Evolutionary conservation across 2,329 filamentous ascomycete genomes (phyloP).

Genomic region (Pseudogymnoascus destructans): DNA sequence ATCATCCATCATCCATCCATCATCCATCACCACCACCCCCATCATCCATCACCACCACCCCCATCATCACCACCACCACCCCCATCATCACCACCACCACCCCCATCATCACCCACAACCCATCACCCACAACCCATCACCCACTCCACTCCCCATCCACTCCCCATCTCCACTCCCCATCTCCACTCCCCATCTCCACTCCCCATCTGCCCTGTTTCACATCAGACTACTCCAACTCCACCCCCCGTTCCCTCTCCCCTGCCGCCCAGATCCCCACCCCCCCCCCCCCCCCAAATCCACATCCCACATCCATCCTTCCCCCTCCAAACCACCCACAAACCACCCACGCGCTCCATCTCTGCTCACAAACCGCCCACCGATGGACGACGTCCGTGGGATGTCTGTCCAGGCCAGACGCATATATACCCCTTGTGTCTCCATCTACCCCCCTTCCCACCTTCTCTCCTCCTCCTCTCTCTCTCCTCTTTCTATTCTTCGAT

Average conservation of each 20-base stretch:
- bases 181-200: not conserved
- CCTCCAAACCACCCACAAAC: not conserved
- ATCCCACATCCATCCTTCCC: constrained; percentile 18
- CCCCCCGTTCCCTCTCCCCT: not conserved
- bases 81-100: no score
- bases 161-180: not conserved
- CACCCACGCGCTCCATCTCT: not conserved
- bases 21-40: no score
- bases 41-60: no score
- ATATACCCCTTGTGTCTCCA: not conserved
- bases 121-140: no score
- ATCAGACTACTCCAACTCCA: not conserved
- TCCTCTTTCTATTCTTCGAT: not conserved
- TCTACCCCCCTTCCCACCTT: not conserved
- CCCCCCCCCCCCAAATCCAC: constrained; percentile 18
- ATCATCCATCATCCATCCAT: no score
- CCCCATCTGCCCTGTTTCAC: not conserved
- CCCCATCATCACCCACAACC: no score
- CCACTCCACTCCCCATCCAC: no score
- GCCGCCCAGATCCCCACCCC: not conserved
- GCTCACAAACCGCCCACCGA: not conserved
- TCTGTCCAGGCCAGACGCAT: not conserved
- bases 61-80: no score
- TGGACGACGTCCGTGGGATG: not conserved
- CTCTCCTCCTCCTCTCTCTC: not conserved